These are phyloP conservation scores for Chlamydomonas sp. DNA, from an alignment of 139 green algal genomes.

Conservation along the genomic window DNA sequence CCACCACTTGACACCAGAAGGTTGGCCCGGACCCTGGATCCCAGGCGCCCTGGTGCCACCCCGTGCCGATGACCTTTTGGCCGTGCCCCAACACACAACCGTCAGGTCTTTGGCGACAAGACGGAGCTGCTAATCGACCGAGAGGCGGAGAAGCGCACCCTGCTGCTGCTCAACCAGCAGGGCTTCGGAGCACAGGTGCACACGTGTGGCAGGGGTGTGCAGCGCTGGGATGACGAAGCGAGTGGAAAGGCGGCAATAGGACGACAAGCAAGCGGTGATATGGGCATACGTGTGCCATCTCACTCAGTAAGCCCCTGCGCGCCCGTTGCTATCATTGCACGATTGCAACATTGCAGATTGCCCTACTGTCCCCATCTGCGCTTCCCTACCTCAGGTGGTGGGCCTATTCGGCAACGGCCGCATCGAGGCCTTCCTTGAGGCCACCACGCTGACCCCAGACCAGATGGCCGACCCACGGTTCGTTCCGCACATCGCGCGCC, in stretches of 20 bases:
- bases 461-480: conserved; percentile 72
- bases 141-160: conserved; percentile 62
- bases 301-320: not conserved
- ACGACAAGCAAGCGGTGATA: not conserved
- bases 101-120: conserved; percentile 79
- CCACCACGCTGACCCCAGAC: conserved; percentile 65
- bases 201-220: not conserved
- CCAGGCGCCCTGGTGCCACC: not conserved
- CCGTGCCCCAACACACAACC: not conserved
- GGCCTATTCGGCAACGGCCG: conserved; percentile 85
- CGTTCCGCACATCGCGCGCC: conserved; percentile 68
- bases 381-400: conserved; percentile 64
- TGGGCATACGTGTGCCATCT: not conserved
- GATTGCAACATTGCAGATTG: not conserved
- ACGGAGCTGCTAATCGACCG: conserved; percentile 92
- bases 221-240: not conserved
- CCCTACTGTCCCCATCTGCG: not conserved
- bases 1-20: no score
- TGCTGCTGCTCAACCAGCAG: conserved; percentile 66
- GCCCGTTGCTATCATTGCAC: no score
- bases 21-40: no score
- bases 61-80: not conserved
- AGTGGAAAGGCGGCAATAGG: not conserved
- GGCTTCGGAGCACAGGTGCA: conserved; percentile 84
- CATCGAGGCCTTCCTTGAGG: conserved; percentile 82